These are phyloP conservation scores for Penicillium verhagenii DNA, from an alignment of 495 filamentous ascomycete species.

Conservation along the genomic window DNA sequence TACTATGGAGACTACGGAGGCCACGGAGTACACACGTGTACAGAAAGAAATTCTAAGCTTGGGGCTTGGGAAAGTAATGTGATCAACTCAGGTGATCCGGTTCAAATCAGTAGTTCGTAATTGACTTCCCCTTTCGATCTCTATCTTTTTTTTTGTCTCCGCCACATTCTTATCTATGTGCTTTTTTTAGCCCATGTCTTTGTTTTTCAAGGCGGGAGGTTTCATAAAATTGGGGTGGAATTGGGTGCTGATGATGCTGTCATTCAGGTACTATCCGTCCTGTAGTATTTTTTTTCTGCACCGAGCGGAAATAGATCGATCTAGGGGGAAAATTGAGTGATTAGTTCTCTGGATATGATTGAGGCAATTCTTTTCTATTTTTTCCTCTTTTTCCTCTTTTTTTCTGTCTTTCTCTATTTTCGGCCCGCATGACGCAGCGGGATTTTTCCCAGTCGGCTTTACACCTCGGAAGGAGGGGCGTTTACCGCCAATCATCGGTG, in stretches of 20 bases:
- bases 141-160: neutral
- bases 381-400: conserved; percentile 6
- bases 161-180: neutral
- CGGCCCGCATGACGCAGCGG: conserved; percentile 37
- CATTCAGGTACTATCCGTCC: no score
- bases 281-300: no score
- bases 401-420: conserved; percentile 22
- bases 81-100: conserved; percentile 5
- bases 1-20: neutral
- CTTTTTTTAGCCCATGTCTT: neutral
- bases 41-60: neutral
- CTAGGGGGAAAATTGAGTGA: no score
- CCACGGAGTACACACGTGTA: no score
- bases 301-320: no score
- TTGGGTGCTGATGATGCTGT: neutral
- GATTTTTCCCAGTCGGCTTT: conserved; percentile 26
- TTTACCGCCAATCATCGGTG: conserved; percentile 17
- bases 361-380: conserved; percentile 25
- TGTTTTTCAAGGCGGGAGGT: neutral
- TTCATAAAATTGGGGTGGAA: no score
- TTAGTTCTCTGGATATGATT: no score
- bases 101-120: neutral
- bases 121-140: neutral
- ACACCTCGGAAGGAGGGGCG: conserved; percentile 25
- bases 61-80: neutral